Evolutionary conservation across 179 eudicot genomes (phyloP).

Genomic region (Corrigiola litoralis): DNA sequence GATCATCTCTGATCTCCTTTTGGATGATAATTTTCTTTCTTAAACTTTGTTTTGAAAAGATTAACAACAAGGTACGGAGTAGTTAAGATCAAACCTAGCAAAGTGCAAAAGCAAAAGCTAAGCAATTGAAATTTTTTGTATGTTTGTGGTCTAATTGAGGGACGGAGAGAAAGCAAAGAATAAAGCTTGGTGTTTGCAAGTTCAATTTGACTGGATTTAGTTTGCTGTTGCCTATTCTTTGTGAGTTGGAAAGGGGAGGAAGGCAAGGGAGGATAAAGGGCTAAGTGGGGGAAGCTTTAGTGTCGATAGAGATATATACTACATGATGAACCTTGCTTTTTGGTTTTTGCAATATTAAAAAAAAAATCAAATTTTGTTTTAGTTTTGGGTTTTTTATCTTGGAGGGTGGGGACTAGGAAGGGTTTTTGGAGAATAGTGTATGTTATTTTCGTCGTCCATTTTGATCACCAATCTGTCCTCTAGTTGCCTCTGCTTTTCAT

Average conservation of each 20-base stretch:
- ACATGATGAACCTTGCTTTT: conserved; percentile 28
- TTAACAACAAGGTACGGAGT: conserved; percentile 5
- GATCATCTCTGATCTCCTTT: conserved; percentile 48
- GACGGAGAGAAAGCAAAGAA: background rate
- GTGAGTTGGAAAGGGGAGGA: conserved; percentile 33
- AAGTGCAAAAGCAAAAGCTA: conserved; percentile 32
- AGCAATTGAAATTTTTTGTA: background rate
- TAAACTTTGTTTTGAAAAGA: conserved; percentile 13
- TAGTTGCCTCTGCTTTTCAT: conserved; percentile 17
- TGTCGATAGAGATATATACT: conserved; percentile 27
- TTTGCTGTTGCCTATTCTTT: conserved; percentile 22
- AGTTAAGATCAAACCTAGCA: conserved; percentile 16
- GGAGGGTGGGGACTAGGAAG: conserved; percentile 23
- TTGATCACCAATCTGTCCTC: conserved; percentile 24
- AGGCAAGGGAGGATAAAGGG: conserved; percentile 16
- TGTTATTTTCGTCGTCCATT: conserved; percentile 22
- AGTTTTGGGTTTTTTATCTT: conserved; percentile 12
- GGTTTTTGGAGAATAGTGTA: conserved; percentile 22
- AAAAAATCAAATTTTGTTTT: conserved; percentile 21
- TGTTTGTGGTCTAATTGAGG: background rate
- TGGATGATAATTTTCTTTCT: conserved; percentile 5
- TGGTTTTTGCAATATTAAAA: conserved; percentile 24
- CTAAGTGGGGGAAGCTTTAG: conserved; percentile 34
- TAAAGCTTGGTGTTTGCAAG: conserved; percentile 16
- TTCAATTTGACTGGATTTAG: conserved; percentile 15